Evolutionary conservation across 2,329 filamentous ascomycete species (phyloP).

Genomic region (Chaetomium olivaceum): DNA sequence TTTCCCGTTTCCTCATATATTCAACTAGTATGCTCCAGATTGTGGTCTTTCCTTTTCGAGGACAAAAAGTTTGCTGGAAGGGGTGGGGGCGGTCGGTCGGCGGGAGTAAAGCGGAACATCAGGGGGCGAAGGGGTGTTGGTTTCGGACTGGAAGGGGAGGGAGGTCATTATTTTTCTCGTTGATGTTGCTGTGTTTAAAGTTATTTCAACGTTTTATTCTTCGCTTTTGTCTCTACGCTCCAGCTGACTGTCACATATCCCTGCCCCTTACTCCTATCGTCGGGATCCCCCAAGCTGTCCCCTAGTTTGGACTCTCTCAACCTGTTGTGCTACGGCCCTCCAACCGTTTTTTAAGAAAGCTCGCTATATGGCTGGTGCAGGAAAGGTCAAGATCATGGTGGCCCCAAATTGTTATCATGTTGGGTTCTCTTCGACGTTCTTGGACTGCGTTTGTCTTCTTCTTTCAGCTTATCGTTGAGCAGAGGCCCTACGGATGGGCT

Average conservation of each 20-base stretch:
- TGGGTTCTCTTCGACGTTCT: neutral
- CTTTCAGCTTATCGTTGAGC: neutral
- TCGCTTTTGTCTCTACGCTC: slow-evolving; percentile 16
- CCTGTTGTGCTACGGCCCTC: neutral
- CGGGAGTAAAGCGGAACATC: slow-evolving; percentile 29
- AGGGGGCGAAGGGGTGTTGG: slow-evolving; percentile 34
- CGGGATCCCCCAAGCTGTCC: neutral
- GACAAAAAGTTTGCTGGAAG: slow-evolving; percentile 27
- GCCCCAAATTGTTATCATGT: neutral
- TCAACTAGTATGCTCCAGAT: slow-evolving; percentile 23
- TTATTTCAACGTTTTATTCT: slow-evolving; percentile 20
- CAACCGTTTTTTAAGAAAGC: neutral
- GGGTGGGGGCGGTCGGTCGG: slow-evolving; percentile 6
- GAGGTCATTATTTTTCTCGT: slow-evolving; percentile 23
- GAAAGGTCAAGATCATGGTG: neutral
- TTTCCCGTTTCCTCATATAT: slow-evolving; percentile 24
- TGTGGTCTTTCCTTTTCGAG: slow-evolving; percentile 29
- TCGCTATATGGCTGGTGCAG: neutral
- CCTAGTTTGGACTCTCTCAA: neutral
- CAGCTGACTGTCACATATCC: slow-evolving; percentile 11
- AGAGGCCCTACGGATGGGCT: neutral
- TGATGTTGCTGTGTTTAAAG: slow-evolving; percentile 16
- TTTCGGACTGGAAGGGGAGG: slow-evolving; percentile 26
- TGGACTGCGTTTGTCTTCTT: neutral
- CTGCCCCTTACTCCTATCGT: neutral